A percentile compares a stretch with the other conserved stretches of the same genome.
These are phyloP conservation scores for Hypoxylon sp. DNA, from an alignment of 2,329 filamentous ascomycete genomes.

Conservation along the genomic window DNA sequence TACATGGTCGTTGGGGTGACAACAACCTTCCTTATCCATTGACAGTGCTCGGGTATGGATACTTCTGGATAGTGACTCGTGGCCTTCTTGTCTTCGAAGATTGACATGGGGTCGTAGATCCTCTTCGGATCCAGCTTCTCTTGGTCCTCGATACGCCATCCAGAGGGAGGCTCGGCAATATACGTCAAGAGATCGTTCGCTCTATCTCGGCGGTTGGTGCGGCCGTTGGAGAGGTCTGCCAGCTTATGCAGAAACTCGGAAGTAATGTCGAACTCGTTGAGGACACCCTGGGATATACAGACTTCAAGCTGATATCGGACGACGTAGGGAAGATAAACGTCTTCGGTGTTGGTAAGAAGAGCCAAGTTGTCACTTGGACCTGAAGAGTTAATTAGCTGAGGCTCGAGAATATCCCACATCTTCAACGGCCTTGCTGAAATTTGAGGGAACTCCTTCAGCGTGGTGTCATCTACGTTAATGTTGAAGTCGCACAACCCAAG, in stretches of 20 bases:
- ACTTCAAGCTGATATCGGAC: slow-evolving; percentile 92
- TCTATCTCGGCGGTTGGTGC: slow-evolving; percentile 46
- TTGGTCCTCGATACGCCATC: not conserved
- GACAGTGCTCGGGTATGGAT: slow-evolving; percentile 74
- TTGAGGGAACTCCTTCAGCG: slow-evolving; percentile 51
- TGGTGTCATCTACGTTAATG: slow-evolving; percentile 58
- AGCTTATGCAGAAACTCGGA: slow-evolving; percentile 72
- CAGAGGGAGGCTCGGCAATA: slow-evolving; percentile 60
- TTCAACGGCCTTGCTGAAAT: slow-evolving; percentile 45
- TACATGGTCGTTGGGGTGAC: slow-evolving; percentile 87
- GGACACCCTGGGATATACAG: slow-evolving; percentile 79
- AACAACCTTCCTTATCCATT: slow-evolving; percentile 75
- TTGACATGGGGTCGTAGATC: slow-evolving; percentile 73
- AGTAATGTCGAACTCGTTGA: slow-evolving; percentile 79
- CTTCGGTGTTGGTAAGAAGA: slow-evolving; percentile 48
- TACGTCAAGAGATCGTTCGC: slow-evolving; percentile 78
- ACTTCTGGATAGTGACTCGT: slow-evolving; percentile 55
- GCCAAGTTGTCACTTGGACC: slow-evolving; percentile 37
- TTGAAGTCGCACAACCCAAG: slow-evolving; percentile 76
- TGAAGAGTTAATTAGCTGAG: slow-evolving; percentile 33
- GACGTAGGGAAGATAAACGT: slow-evolving; percentile 66
- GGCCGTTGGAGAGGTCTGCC: slow-evolving; percentile 49
- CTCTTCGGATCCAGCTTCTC: slow-evolving; percentile 56
- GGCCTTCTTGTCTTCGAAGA: slow-evolving; percentile 68
- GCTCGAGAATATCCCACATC: slow-evolving; percentile 53